Base-by-base conservation (phyloP, 2,329 filamentous ascomycete genomes). In the Parastagonospora nodorum region DNA sequence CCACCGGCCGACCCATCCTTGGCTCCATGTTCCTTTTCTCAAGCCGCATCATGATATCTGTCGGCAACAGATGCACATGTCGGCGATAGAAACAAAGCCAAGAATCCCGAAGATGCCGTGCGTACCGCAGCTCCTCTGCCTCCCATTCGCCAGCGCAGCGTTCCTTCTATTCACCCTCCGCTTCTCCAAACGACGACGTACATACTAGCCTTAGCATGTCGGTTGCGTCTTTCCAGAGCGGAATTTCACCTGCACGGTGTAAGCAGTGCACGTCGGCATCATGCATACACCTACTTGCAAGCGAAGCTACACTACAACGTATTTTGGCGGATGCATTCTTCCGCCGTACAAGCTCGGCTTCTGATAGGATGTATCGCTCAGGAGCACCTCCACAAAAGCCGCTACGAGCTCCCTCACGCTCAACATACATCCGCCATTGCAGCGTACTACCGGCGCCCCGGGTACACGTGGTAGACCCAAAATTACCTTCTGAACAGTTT, bases 391-490 rank as follows among this genome's bases (percentile, higher is more conserved):
- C 42, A 45, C 30, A 14, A 24, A 16, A 37, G 29, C 33, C 28
- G 42, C 42, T 14, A 45, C 42, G 32, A 45, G n/a, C 14, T 14
- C 31, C n/a, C 35, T 39, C 36, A 27, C 35, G 35, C 43, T 39
- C 28, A 14, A 46, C 35, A 39, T 28, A 16, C 24, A 39, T n/a
- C 43, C 43, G 43, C 43, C 43, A 46, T 46, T 16, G 27, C 43
- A 46, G 14, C 43, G 31, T 31, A 24, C 15, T 31, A n/a, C 36
- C 29, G 28, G 16, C 14, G 8, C 28, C 11, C 16, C 36, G 29
- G 35, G 30, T 12, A 39, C 35, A 46, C 27, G 43, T 45, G 35
- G 43, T 38, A 35, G 27, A 10, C 33, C 33, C 43, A 40, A 39
- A 35, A 16, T 39, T 33, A 31, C 10, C n/a, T 38, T 38, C n/a